A percentile compares a stretch with the other conserved stretches of the same genome.
These are phyloP conservation scores for Syzygium jambos DNA, from an alignment of 345 rosid species.

Conservation along the genomic window DNA sequence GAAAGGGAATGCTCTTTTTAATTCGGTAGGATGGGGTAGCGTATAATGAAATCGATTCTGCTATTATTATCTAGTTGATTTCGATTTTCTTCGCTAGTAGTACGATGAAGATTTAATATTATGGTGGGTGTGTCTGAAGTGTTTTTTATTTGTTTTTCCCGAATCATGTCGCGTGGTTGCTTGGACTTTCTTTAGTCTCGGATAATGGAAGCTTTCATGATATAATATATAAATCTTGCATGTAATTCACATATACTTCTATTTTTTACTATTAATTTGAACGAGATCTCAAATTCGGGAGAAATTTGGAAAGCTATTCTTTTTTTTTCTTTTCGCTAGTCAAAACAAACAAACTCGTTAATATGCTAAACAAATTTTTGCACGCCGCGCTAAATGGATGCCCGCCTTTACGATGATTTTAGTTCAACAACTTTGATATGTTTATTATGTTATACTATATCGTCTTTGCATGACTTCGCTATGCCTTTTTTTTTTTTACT, in stretches of 20 bases:
- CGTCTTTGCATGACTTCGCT: background rate
- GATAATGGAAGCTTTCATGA: background rate
- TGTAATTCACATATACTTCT: background rate
- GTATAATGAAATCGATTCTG: background rate
- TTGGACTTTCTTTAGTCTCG: too few species aligned
- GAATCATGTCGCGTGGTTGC: accelerated
- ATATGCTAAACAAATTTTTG: background rate
- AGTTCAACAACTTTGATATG: background rate
- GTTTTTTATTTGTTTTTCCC: too few species aligned
- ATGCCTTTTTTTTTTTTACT: background rate
- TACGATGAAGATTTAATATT: background rate
- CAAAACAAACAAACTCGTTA: too few species aligned
- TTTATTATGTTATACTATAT: background rate
- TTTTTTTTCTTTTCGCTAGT: too few species aligned
- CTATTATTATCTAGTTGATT: background rate
- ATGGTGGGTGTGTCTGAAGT: accelerated
- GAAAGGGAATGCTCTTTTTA: background rate
- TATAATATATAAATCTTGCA: too few species aligned
- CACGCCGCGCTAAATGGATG: background rate
- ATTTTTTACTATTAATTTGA: background rate
- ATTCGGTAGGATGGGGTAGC: background rate
- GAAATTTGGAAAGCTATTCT: background rate
- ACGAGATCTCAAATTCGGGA: background rate
- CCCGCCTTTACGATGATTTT: background rate
- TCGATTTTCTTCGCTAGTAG: accelerated